These are phyloP conservation scores for Dothistroma septosporum DNA, from an alignment of 2,329 filamentous ascomycete genomes.

Conservation along the genomic window DNA sequence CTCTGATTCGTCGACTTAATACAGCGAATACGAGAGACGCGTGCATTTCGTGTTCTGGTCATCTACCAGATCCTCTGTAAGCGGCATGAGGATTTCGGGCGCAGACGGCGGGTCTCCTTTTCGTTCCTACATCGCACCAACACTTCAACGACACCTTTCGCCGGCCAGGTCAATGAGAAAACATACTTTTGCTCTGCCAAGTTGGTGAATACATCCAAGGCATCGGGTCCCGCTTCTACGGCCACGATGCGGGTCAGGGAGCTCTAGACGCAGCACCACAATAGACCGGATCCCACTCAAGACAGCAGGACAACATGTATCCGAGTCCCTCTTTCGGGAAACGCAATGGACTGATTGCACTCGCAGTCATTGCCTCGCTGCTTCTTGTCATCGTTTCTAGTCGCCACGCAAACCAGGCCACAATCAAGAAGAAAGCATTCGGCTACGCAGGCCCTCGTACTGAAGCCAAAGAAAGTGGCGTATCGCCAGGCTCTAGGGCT, in stretches of 20 bases:
- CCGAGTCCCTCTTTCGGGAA: background rate
- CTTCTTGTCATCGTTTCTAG: background rate
- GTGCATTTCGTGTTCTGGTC: background rate
- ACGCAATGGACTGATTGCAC: constrained; percentile 4
- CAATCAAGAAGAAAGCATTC: background rate
- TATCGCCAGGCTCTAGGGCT: background rate
- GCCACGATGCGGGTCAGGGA: background rate
- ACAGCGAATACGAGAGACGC: background rate
- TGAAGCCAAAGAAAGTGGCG: background rate
- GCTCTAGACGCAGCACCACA: background rate
- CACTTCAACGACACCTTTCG: background rate
- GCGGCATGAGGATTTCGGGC: background rate
- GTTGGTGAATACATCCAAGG: background rate
- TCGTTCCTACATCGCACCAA: background rate
- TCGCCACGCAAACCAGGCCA: background rate
- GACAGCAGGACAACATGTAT: background rate
- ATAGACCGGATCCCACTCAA: background rate
- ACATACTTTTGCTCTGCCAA: background rate
- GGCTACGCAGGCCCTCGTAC: background rate
- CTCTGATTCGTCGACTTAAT: background rate
- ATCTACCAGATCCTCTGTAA: background rate
- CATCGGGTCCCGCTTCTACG: background rate
- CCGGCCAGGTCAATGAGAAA: background rate
- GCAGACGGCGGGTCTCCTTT: background rate
- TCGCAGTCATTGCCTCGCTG: background rate